These are phyloP conservation scores for barley (Hordeum vulgare) DNA, from an alignment of 176 grass and related monocot species.

Conservation along the genomic window MorexV3_pseudomolecules_assembly NC_058521.1:110366536-110367035, in stretches of 20 bases:
- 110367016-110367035: neutral
- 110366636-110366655: too few relatives aligned
- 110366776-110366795: conserved; percentile 4
- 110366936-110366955: conserved; percentile 76
- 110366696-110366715: conserved; percentile 55
- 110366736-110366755: conserved; percentile 52
- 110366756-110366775: conserved; percentile 68
- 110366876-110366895: conserved; percentile 52
- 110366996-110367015: neutral
- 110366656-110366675: conserved; percentile 86
- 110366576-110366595: too few relatives aligned
- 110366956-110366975: neutral
- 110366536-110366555: too few relatives aligned
- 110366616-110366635: too few relatives aligned
- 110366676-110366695: conserved; percentile 78
- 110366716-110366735: conserved; percentile 66
- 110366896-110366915: conserved; percentile 58
- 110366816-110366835: neutral
- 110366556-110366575: too few relatives aligned
- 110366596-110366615: too few relatives aligned
- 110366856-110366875: conserved; percentile 69
- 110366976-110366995: neutral
- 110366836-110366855: neutral
- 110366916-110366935: conserved; percentile 44
- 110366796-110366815: neutral